Evolutionary conservation across 805 yeast genomes (phyloP).

Genomic region (Cyberlindnera samutprakarnensis): DNA sequence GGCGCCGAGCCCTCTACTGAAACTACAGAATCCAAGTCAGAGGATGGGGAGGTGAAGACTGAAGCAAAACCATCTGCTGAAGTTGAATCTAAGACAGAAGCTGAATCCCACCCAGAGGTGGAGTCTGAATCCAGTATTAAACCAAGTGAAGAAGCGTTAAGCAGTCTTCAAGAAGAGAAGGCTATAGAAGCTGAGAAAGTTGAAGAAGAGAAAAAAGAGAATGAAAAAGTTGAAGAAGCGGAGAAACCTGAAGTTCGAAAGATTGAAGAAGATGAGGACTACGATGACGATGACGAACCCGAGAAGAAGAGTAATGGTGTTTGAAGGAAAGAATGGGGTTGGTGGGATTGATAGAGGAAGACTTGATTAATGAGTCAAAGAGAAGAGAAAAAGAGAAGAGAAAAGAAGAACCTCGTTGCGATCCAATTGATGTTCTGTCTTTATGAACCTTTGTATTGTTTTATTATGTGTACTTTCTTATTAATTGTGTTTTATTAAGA

Average conservation of each 20-base stretch:
- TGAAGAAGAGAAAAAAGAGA: constrained; percentile 26
- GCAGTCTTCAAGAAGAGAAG: constrained; percentile 27
- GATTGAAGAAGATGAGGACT: constrained; percentile 31
- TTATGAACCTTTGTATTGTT: too few relatives aligned
- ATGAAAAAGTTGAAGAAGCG: constrained; percentile 10
- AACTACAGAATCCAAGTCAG: not conserved
- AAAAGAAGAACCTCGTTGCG: too few relatives aligned
- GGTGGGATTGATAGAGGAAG: too few relatives aligned
- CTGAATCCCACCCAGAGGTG: not conserved
- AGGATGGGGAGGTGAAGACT: not conserved
- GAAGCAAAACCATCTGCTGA: constrained; percentile 3
- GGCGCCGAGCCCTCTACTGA: not conserved
- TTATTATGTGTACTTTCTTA: constrained; percentile 1
- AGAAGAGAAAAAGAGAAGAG: not conserved
- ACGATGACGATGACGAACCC: constrained; percentile 28
- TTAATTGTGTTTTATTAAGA: too few relatives aligned
- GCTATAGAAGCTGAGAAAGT: constrained; percentile 22
- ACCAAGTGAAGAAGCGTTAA: constrained; percentile 19
- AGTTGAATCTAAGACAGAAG: not conserved
- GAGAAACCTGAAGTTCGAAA: constrained; percentile 31
- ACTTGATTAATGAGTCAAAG: too few relatives aligned
- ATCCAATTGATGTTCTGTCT: too few relatives aligned
- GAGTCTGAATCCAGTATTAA: constrained; percentile 17
- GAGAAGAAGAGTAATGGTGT: too few relatives aligned
- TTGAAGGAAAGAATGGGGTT: too few relatives aligned